These are phyloP conservation scores for Pseudocercospora macadamiae DNA, from an alignment of 2,329 filamentous ascomycete genomes.

Conservation along the genomic window DNA sequence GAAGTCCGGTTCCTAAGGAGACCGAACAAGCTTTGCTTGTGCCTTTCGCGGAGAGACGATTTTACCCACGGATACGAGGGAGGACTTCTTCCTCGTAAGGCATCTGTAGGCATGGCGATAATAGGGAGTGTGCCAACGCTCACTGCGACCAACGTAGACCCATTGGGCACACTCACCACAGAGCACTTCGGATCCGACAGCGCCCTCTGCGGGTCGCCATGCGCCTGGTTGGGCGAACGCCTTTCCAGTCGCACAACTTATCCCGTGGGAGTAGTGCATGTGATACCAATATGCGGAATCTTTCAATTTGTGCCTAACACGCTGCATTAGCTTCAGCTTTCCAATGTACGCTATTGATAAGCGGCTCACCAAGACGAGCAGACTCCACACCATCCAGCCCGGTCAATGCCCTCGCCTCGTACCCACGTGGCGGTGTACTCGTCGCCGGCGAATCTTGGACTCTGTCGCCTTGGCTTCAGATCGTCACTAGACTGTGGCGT, in stretches of 20 bases:
- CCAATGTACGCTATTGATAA: too few species aligned
- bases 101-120: conserved; percentile 84
- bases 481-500: neutral
- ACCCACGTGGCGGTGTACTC: conserved; percentile 84
- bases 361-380: conserved; percentile 74
- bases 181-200: conserved; percentile 79
- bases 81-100: conserved; percentile 21
- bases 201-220: conserved; percentile 75
- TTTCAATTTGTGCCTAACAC: conserved; percentile 75
- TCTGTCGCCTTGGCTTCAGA: conserved; percentile 25
- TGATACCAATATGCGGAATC: conserved; percentile 94
- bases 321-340: too few species aligned
- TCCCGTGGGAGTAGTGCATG: conserved; percentile 78
- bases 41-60: conserved; percentile 19
- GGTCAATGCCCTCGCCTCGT: conserved; percentile 81
- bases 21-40: neutral
- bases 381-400: conserved; percentile 87
- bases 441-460: conserved; percentile 71
- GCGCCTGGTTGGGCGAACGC: conserved; percentile 78
- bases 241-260: conserved; percentile 73
- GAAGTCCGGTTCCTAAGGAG: neutral
- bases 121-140: conserved; percentile 92
- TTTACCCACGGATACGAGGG: conserved; percentile 11
- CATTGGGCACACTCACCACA: conserved; percentile 78
- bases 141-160: conserved; percentile 80